Percentiles rank a stretch among this genome's conserved stretches.
Conservation (phyloP, 305 asterid species). For the Fraxinus sp. region DNA sequence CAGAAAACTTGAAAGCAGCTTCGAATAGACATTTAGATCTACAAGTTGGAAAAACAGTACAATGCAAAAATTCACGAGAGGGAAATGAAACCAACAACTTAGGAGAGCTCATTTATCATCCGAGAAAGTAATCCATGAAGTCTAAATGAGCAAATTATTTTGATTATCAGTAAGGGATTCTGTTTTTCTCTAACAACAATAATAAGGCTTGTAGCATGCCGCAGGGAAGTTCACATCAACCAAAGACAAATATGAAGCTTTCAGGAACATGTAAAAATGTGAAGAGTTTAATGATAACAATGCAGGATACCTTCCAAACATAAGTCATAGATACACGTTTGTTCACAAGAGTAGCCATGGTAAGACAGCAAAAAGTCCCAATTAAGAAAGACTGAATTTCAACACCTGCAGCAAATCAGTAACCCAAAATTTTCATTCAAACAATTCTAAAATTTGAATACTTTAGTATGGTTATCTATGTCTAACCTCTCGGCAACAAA, state of each 20-base stretch:
- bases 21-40: neutral
- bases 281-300: neutral
- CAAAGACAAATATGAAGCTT: neutral
- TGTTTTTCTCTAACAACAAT: neutral
- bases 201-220: neutral
- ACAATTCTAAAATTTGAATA: neutral
- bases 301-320: no score
- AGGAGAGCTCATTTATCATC: neutral
- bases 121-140: neutral
- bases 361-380: no score
- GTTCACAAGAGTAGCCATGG: no score
- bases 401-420: no score
- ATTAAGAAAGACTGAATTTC: no score
- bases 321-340: no score
- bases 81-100: neutral
- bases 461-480: neutral
- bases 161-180: no score
- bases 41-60: neutral
- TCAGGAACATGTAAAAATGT: neutral
- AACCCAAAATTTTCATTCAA: no score
- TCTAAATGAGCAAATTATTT: constrained; percentile 46
- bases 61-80: neutral
- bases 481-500: neutral
- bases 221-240: neutral
- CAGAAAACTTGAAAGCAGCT: neutral